Conservation (phyloP, 2,329 filamentous ascomycete species). For the Aphanocladium album region DNA sequence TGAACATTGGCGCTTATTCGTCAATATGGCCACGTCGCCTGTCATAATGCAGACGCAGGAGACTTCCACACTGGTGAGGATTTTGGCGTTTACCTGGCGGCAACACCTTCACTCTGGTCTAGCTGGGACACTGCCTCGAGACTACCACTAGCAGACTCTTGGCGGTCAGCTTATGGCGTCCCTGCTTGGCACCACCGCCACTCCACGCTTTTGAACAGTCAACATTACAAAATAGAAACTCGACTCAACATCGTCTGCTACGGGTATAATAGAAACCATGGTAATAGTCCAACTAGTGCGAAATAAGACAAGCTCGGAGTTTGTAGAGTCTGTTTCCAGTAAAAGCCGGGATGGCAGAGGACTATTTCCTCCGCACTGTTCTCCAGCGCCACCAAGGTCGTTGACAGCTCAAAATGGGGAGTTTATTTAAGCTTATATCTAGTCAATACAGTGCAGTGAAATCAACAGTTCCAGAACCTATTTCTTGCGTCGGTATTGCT, state of each 20-base stretch:
- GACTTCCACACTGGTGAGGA: neutral
- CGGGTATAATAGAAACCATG: neutral
- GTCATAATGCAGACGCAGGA: too few relatives aligned
- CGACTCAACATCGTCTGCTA: neutral
- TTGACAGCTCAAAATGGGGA: neutral
- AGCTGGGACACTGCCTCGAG: neutral
- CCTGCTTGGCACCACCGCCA: neutral
- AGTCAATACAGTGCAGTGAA: neutral
- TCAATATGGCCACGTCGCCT: too few relatives aligned
- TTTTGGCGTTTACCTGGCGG: neutral
- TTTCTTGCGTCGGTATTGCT: neutral
- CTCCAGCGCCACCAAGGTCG: neutral
- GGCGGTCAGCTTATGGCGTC: conserved; percentile 5
- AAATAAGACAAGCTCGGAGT: too few relatives aligned
- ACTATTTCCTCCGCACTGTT: neutral
- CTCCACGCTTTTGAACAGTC: neutral
- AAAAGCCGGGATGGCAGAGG: neutral
- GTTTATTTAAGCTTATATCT: neutral
- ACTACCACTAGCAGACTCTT: neutral
- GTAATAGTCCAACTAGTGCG: too few relatives aligned
- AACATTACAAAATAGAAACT: neutral
- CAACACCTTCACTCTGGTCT: too few relatives aligned
- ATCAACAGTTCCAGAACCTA: too few relatives aligned
- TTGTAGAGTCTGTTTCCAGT: neutral
- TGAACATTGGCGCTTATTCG: too few relatives aligned